Evolutionary conservation across 352 stramenopile species (phyloP), one percentile per base, ranked within the genome.

Genomic region (Pythium pyrilobum): DNA sequence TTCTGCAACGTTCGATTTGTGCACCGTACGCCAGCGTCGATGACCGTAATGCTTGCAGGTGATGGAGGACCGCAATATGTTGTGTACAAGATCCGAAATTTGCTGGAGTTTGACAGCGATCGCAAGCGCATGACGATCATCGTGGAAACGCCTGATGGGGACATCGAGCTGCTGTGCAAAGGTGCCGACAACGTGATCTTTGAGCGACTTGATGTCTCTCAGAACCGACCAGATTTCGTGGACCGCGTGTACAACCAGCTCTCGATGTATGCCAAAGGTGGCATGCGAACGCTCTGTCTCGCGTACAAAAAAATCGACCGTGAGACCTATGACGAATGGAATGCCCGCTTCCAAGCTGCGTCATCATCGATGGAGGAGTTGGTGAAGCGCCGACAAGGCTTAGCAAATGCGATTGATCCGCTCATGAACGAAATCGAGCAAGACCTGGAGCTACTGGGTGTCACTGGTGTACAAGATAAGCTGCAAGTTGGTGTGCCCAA

Each of bases 51-150:
- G 48, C 79, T 89, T 42, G 49, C 71, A 16, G 70, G 74, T 7
- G 33, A 20, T 2, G 43, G 71, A 40, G 36, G 56, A 45, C 20
- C 42, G 9, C 67, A 62, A 27, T 63, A 53, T 37, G 80, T 80
- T 37, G 80, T 80, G 6, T 99, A 95, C 79, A 77, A 85, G 15
- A 63, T 98, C 36, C 69, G 98, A 25, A 92, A 96, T 21, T 69
- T 98, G 5, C 94, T 98, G 41, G 96, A 98, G 62, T 99, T 99
- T 71, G 90, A 98, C 62, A 98, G 90, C 52, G 82, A 98, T 51
- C 78, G 97, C 29, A 99, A 99, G 67, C 74, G 97, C 37, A 99
- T 99, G 96, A 97, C 89, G 13, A 87, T 99, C 37, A 79, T 99
- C 31, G 71, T 98, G 15, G 76, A 96, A 50, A 78, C 72, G 5